These are phyloP conservation scores for Aspergillus cavernicola DNA, from an alignment of 495 filamentous ascomycete species.

Conservation along the genomic window DNA sequence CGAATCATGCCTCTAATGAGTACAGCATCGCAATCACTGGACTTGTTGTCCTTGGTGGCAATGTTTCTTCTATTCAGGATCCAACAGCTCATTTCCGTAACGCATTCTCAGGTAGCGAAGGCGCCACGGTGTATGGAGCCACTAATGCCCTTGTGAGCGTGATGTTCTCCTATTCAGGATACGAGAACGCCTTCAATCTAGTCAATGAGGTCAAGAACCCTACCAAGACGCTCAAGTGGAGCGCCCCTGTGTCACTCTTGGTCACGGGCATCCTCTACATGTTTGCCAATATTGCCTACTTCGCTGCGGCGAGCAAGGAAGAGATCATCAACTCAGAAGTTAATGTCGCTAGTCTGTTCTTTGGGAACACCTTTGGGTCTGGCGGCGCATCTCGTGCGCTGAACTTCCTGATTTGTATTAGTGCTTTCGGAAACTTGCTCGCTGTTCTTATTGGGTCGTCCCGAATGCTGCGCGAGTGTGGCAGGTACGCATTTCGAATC, in stretches of 20 bases:
- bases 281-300: constrained; percentile 60
- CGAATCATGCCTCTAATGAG: neutral
- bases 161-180: constrained; percentile 61
- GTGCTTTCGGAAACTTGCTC: constrained; percentile 61
- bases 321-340: constrained; percentile 50
- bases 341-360: constrained; percentile 57
- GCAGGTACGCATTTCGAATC: constrained; percentile 26
- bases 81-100: constrained; percentile 56
- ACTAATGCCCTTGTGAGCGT: constrained; percentile 60
- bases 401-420: constrained; percentile 59
- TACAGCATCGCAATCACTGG: constrained; percentile 52
- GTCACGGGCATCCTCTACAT: constrained; percentile 55
- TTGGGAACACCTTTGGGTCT: constrained; percentile 55
- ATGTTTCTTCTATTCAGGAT: constrained; percentile 48
- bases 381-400: constrained; percentile 48
- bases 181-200: constrained; percentile 59
- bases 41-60: constrained; percentile 57
- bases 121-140: constrained; percentile 49
- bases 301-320: constrained; percentile 52
- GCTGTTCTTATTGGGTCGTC: constrained; percentile 56
- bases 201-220: constrained; percentile 66
- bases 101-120: constrained; percentile 49
- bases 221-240: constrained; percentile 52
- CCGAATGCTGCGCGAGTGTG: constrained; percentile 58
- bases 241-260: constrained; percentile 47